Base-by-base conservation (phyloP, 805 yeast genomes). In the Pichia kluyveri region DNA sequence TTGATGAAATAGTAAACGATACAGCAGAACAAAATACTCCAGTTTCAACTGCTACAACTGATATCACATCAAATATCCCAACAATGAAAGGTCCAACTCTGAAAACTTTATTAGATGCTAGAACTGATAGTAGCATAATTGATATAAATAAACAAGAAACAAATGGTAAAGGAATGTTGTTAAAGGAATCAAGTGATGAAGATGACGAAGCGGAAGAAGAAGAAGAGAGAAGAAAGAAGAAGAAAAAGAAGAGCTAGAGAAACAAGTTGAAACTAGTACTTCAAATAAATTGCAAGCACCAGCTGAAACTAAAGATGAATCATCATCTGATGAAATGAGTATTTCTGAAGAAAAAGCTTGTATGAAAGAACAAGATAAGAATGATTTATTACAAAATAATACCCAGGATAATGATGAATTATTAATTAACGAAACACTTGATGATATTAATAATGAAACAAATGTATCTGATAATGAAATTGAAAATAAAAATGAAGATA, bases 171-270 rank as follows among this genome's bases (percentile, higher is more conserved):
- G 37, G 37, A 14, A 34, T 34, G 37, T 34, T 34, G 8, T 34
- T 34, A 15, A 44, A 58, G 41, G 58, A 53, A n/a, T 8, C 12
- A 10, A 40, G 11, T 8, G 56, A 54, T 4, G 59, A 56, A 8
- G 51, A 27, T 17, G 47, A 40, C 7, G 42, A 39, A 11, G 40
- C 32, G 26, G 36, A 28, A 14, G 40, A 14, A 8, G 30, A 23
- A 14, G n/a, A 32, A 12, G 37, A 12, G 47, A 40, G 7, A 40
- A 39, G 8, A 37, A 26, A 34, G 37, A 28, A 15, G 41, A 15
- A 10, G 30, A 23, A 15, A 8, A 34, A 5, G 38, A 14, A 34
- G 38, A 4, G n/a, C 1, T 14, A 30, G 32, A 30, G 32, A 30
- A 30, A 30, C 14, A 5, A 30, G 32, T 11, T 11, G 32, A 30